Base-by-base conservation (phyloP, 805 yeast species). In the Candida silvatica region DNA sequence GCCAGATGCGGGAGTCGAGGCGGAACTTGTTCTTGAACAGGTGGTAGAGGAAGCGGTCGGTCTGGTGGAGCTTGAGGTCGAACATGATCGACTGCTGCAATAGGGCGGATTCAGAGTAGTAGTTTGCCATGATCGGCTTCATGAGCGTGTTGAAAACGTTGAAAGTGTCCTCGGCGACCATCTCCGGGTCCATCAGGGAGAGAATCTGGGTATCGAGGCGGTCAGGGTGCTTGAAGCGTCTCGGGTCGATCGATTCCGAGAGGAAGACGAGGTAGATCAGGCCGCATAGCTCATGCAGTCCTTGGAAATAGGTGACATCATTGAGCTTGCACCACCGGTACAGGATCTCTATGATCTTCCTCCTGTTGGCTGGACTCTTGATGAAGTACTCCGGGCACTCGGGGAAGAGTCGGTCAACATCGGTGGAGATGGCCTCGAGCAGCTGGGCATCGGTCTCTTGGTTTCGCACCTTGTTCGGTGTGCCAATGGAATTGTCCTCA, bases 261-360 rank as follows among this genome's bases (percentile, higher is more conserved):
- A 49, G 43, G 16, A 72, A 38, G 35, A 59, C 60, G 15, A 66
- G 53, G 45, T 59, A 71, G 6, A 73, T 56, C 36, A 71, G 46
- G 1, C 77, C 79, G 35, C 66, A 51, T 4, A 72, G 52, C 46
- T 73, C 79, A 51, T 73, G 79, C 33, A 70, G 48, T 1, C 79
- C 79, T 47, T 73, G 79, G 41, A 64, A 66, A 41, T 68, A 68
- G 3, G 35, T 26, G 11, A 43, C 44, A 7, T 45, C 46, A 37
- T 66, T 62, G 42, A 69, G 61, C 49, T 67, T 69, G 38, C 72
- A 58, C 74, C 75, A 71, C 3, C 65, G 51, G 47, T 55, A 73
- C 7, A 73, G 49, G 3, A 71, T 48, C 39, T 66, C 66, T 20
- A 69, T 59, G 19, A 72, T 43, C n/a, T 34, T 31, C 20, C 38